Evolutionary conservation across 1,284 basidiomycete species (phyloP), one percentile per base, ranked within the genome.

Genomic region (Puccinia hordei): DNA sequence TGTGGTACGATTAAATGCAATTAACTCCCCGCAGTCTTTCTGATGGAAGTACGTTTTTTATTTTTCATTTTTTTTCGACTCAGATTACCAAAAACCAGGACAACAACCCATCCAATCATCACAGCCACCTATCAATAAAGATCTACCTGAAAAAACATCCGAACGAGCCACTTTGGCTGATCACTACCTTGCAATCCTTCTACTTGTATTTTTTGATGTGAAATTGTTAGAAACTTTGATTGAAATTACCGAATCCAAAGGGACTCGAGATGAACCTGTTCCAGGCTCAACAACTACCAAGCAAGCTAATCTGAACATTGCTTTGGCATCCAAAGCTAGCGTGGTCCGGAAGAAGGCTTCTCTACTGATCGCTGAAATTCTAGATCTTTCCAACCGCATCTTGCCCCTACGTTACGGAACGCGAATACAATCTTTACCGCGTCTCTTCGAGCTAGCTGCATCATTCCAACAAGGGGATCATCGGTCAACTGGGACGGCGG

Each of bases 141-240:
- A 81, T 27, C 22, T 61, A 24, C 44, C 78, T 24, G 68, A 69
- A 72, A 80, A 82, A 24, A 68, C 72, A 68, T 72, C 78, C 0
- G 81, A 9, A 87, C 89, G 55, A 89, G 91, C 94, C 55, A 95
- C 92, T 83, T 86, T 98, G 8, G 92, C 94, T 2, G 95, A 98
- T 84, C 96, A 99, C 84, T 99, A 94, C 85, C 90, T 96, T 63
- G 92, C 92, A 0, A 88, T 99, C n/a, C 87, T 99, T 2, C 88
- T 98, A 10, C 88, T 93, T 17, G 90, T 98, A 5, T 91, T 98
- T 15, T 73, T 69, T 30, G 75, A 71, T 51, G 61, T 65, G 53
- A 44, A 74, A 8, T 71, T 83, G 27, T 81, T 78, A 65, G 78
- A 96, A 93, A 93, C 93, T 8, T 87, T 98, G 61, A 91, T 92